A percentile compares a stretch with the other conserved stretches of the same genome.
These are phyloP conservation scores for Lenzites betulinus DNA, from an alignment of 768 basidiomycete genomes.

Conservation along the genomic window DNA sequence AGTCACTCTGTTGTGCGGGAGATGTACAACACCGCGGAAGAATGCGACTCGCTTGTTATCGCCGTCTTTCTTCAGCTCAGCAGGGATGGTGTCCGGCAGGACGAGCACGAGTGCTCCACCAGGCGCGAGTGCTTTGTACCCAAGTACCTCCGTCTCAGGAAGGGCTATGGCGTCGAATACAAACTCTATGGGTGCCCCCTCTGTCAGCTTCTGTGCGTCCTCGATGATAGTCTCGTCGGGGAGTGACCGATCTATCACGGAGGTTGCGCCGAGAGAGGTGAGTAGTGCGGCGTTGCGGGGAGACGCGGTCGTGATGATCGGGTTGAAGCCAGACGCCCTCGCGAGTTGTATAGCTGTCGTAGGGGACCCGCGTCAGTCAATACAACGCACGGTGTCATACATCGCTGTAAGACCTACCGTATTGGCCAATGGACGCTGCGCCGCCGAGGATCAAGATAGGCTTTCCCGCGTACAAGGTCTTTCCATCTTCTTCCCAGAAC, in stretches of 20 bases:
- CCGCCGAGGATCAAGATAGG: constrained; percentile 34
- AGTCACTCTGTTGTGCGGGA: constrained; percentile 15
- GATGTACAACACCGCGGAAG: constrained; percentile 20
- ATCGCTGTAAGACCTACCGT: constrained; percentile 11
- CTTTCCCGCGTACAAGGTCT: constrained; percentile 31
- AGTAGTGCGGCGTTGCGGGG: constrained; percentile 21
- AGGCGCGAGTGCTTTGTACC: constrained; percentile 28
- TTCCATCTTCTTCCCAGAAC: constrained; percentile 30
- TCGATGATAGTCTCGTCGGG: constrained; percentile 5
- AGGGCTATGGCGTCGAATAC: constrained; percentile 28
- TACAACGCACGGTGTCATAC: too few relatives aligned
- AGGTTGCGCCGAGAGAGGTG: constrained; percentile 28
- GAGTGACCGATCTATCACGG: constrained; percentile 28
- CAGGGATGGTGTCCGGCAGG: constrained; percentile 11
- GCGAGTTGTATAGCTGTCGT: constrained; percentile 29
- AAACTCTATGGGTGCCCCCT: constrained; percentile 21
- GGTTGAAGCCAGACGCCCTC: constrained; percentile 2
- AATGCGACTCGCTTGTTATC: constrained; percentile 19
- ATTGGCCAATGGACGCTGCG: constrained; percentile 30
- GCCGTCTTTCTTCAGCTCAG: constrained; percentile 6
- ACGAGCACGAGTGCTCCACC: constrained; percentile 25
- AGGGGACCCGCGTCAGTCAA: neutral
- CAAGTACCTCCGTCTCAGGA: constrained; percentile 24
- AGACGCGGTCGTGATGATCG: constrained; percentile 26
- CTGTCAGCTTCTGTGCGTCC: constrained; percentile 18